These are phyloP conservation scores for Bullera alba DNA, from an alignment of 768 basidiomycete genomes.

Conservation along the genomic window DNA sequence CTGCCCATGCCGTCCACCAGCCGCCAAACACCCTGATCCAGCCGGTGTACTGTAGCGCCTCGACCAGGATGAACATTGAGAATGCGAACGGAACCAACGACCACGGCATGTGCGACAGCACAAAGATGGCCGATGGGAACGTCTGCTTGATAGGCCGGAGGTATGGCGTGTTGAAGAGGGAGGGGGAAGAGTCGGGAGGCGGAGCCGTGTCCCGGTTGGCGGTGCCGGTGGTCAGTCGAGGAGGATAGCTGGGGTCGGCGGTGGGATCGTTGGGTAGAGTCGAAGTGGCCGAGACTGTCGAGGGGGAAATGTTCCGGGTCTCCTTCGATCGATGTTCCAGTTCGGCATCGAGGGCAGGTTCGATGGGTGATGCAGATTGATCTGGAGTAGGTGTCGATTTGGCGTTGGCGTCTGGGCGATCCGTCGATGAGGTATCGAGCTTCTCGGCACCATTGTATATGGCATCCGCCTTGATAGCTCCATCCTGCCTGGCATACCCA, in stretches of 20 bases:
- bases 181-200: not conserved
- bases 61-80: conserved; percentile 88
- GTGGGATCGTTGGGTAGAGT: not conserved
- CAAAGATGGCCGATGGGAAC: conserved; percentile 64
- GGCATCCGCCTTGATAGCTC: not conserved
- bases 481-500: not conserved
- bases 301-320: too few species aligned
- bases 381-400: too few species aligned
- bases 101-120: conserved; percentile 59
- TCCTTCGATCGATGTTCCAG: too few species aligned
- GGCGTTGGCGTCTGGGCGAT: not conserved
- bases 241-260: too few species aligned
- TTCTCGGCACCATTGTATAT: not conserved
- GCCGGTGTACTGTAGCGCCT: conserved; percentile 69
- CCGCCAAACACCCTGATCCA: conserved; percentile 78
- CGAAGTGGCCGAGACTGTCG: not conserved
- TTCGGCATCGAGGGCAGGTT: too few species aligned
- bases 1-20: conserved; percentile 57
- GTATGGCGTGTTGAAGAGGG: conserved; percentile 2
- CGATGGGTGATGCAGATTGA: too few species aligned
- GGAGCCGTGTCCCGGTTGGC: not conserved
- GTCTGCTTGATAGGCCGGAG: conserved; percentile 15
- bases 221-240: not conserved
- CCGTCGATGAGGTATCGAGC: not conserved
- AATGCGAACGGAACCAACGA: conserved; percentile 84